Percentiles rank a stretch among this genome's conserved stretches.
Conservation (phyloP, 805 yeast genomes). For the Myxozyma melibiosi region DNA sequence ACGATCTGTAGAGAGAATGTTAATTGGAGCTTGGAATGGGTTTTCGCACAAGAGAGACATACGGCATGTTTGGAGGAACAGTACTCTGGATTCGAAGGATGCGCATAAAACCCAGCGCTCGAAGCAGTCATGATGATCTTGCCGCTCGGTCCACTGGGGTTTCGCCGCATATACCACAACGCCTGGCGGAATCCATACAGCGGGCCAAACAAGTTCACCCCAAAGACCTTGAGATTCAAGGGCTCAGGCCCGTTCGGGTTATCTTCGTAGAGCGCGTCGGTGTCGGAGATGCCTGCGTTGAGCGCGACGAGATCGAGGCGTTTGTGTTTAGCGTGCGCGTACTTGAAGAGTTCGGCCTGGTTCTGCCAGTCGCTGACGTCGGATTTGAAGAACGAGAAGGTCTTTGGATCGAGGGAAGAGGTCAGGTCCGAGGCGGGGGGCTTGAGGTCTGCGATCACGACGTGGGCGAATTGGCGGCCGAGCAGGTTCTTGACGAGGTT, state of each 20-base stretch:
- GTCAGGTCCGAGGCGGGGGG: not conserved
- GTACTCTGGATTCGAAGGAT: not conserved
- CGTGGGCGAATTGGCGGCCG: not conserved
- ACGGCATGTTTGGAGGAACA: conserved; percentile 1
- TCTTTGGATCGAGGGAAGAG: not conserved
- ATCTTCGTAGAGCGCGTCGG: not conserved
- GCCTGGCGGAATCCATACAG: not conserved
- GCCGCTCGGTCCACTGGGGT: not conserved
- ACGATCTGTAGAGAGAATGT: not conserved
- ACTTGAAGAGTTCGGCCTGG: conserved; percentile 7
- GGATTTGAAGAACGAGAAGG: not conserved
- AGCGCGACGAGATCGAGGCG: conserved; percentile 4
- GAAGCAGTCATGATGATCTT: conserved; percentile 1
- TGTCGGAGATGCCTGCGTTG: conserved; percentile 10
- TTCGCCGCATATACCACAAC: not conserved
- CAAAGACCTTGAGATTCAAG: not conserved
- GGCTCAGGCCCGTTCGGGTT: not conserved
- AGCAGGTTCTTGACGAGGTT: not conserved
- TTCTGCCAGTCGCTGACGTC: conserved; percentile 1
- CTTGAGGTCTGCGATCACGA: conserved; percentile 3
- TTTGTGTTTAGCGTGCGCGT: not conserved
- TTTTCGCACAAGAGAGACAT: too few species aligned
- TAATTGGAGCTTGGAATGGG: too few species aligned
- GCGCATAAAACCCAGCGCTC: not conserved
- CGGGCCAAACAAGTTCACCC: not conserved